These are phyloP conservation scores for Rostrohypoxylon terebratum DNA, from an alignment of 495 filamentous ascomycete genomes.

Conservation along the genomic window DNA sequence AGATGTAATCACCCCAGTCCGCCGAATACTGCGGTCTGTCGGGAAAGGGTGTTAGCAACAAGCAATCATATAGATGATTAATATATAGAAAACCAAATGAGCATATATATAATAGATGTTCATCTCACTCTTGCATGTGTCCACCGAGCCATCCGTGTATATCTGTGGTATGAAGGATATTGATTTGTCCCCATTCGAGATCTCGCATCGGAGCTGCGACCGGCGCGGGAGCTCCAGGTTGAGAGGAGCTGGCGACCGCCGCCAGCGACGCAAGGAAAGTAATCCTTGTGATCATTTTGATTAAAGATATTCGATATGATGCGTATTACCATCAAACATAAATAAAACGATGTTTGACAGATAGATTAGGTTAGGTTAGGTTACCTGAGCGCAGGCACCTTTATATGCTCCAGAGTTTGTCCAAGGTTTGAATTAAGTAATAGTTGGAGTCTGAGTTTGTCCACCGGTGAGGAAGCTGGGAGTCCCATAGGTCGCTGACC, in stretches of 20 bases:
- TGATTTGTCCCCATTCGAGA: constrained; percentile 89
- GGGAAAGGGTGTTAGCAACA: constrained; percentile 41
- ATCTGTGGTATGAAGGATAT: constrained; percentile 94
- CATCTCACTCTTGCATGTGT: constrained; percentile 83
- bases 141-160: constrained; percentile 96
- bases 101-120: not conserved
- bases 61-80: not conserved
- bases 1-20: constrained; percentile 98
- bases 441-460: constrained; percentile 34
- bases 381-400: constrained; percentile 6
- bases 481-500: constrained; percentile 14
- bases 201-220: constrained; percentile 83
- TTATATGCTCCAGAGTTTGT: not conserved
- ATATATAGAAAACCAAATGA: not conserved
- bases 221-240: constrained; percentile 84
- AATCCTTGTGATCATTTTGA: constrained; percentile 44
- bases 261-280: constrained; percentile 47
- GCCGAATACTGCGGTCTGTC: constrained; percentile 85
- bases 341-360: no score
- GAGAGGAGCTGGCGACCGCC: constrained; percentile 64
- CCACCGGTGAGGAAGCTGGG: constrained; percentile 6
- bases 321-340: constrained; percentile 24
- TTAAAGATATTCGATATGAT: constrained; percentile 7
- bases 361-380: constrained; percentile 4
- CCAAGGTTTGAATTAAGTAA: not conserved